Evolutionary conservation across 805 yeast genomes (phyloP).

Genomic region (Candida maris): DNA sequence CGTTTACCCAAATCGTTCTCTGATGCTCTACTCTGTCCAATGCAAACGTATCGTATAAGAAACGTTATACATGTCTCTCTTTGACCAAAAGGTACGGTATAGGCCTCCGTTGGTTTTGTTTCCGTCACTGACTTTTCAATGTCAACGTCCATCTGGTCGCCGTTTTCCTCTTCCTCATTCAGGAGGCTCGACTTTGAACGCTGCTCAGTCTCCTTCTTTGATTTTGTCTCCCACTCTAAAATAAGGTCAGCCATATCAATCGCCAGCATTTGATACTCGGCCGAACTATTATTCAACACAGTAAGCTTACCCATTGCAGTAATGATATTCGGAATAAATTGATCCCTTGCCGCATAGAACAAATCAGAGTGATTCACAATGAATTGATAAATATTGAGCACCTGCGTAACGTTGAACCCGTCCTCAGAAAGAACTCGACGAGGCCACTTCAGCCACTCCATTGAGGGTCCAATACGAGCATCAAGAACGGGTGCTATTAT

Average conservation of each 20-base stretch:
- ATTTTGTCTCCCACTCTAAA: constrained; percentile 75
- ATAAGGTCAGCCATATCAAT: constrained; percentile 86
- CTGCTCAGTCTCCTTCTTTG: constrained; percentile 29
- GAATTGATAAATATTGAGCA: constrained; percentile 82
- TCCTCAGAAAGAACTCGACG: constrained; percentile 89
- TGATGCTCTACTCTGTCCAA: constrained; percentile 78
- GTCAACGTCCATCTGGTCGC: constrained; percentile 23
- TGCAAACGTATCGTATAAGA: constrained; percentile 81
- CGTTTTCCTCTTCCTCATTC: constrained; percentile 3
- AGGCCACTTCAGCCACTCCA: constrained; percentile 90
- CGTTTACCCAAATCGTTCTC: constrained; percentile 80
- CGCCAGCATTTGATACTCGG: constrained; percentile 80
- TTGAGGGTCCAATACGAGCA: constrained; percentile 56
- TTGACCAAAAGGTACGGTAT: constrained; percentile 68
- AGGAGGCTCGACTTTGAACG: constrained; percentile 1
- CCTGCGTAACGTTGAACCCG: constrained; percentile 81
- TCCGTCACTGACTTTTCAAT: constrained; percentile 1
- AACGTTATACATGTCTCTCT: constrained; percentile 89
- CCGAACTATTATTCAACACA: constrained; percentile 67
- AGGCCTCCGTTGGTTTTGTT: constrained; percentile 31
- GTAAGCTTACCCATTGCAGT: constrained; percentile 91
- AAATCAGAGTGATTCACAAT: constrained; percentile 81
- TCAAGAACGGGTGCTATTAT: constrained; percentile 84
- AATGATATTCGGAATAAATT: constrained; percentile 82
- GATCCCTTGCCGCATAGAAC: constrained; percentile 83